Evolutionary conservation across 2,329 filamentous ascomycete genomes (phyloP).

Genomic region (Pseudodiploospora longispora): DNA sequence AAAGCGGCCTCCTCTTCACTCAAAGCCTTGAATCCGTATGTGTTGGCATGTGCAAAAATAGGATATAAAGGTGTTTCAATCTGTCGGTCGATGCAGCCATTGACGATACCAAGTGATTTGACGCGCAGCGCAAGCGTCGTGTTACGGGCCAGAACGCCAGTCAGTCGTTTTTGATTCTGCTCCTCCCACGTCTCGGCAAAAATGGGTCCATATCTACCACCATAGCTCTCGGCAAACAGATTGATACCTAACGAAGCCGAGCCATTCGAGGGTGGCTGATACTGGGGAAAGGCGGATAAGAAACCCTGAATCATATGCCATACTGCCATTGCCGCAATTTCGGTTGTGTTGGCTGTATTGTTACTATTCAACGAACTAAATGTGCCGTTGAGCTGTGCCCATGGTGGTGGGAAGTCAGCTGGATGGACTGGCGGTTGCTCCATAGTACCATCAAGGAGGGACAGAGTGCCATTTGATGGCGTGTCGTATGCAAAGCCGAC

Average conservation of each 20-base stretch:
- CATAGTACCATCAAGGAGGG: conserved; percentile 34
- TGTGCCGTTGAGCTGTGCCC: conserved; percentile 51
- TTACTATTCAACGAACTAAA: conserved; percentile 47
- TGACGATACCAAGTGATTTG: conserved; percentile 58
- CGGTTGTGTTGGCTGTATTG: conserved; percentile 46
- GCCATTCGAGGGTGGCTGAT: conserved; percentile 39
- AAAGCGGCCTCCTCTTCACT: conserved; percentile 42
- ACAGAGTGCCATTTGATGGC: conserved; percentile 51
- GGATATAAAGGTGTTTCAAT: too few relatives aligned
- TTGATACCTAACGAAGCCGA: conserved; percentile 45
- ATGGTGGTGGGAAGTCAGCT: conserved; percentile 13
- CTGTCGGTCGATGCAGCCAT: conserved; percentile 55
- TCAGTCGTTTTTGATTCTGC: conserved; percentile 51
- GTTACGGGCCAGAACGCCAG: conserved; percentile 39
- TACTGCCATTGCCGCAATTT: conserved; percentile 47
- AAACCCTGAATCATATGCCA: conserved; percentile 61
- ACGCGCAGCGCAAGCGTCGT: conserved; percentile 33
- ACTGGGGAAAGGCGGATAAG: conserved; percentile 49
- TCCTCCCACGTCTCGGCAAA: conserved; percentile 52
- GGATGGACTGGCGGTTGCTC: conserved; percentile 16
- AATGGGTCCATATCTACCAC: conserved; percentile 60
- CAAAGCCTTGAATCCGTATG: conserved; percentile 55
- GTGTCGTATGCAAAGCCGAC: conserved; percentile 62
- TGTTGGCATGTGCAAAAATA: conserved; percentile 55
- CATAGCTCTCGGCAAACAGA: conserved; percentile 62